Percentiles rank a stretch among this genome's conserved stretches.
Conservation (phyloP, 257 asterid species). For the Nemophila menziesii region DNA sequence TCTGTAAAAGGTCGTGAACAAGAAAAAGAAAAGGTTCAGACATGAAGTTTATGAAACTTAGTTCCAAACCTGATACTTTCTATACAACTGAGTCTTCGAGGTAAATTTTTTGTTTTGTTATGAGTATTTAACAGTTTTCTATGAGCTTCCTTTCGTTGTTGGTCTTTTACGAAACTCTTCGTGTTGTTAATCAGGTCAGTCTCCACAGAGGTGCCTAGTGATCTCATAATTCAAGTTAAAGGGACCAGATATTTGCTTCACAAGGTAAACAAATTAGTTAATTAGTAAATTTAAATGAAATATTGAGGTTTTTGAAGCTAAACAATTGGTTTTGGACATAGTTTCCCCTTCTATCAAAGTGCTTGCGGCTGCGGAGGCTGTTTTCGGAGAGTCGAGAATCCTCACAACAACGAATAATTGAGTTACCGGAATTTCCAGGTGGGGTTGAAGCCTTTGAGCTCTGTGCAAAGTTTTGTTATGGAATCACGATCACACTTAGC, state of each 20-base stretch:
- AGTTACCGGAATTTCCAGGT: slow-evolving; percentile 73
- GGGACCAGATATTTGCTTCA: slow-evolving; percentile 59
- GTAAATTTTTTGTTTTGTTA: slow-evolving; percentile 14
- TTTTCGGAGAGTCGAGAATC: slow-evolving; percentile 50
- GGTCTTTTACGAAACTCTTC: too few relatives aligned
- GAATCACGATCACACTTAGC: slow-evolving; percentile 71
- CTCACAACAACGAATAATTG: slow-evolving; percentile 40
- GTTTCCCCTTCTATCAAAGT: slow-evolving; percentile 89
- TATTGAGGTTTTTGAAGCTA: not conserved
- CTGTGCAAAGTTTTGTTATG: slow-evolving; percentile 91
- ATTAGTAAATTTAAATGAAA: not conserved
- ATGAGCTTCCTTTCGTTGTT: too few relatives aligned
- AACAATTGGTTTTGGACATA: slow-evolving; percentile 14
- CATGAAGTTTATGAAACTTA: slow-evolving; percentile 60
- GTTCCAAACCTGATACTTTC: slow-evolving; percentile 54
- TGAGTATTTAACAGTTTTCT: too few relatives aligned
- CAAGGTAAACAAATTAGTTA: slow-evolving; percentile 29
- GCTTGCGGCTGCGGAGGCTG: slow-evolving; percentile 45
- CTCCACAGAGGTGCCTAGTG: slow-evolving; percentile 59
- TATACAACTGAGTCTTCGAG: slow-evolving; percentile 41
- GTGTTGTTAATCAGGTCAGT: slow-evolving; percentile 40
- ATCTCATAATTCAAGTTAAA: slow-evolving; percentile 54
- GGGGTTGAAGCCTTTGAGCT: slow-evolving; percentile 72
- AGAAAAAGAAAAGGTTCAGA: slow-evolving; percentile 1
- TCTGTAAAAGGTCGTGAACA: slow-evolving; percentile 19